Conservation (phyloP, 495 filamentous ascomycete genomes). For the Penicillium canescens region DNA sequence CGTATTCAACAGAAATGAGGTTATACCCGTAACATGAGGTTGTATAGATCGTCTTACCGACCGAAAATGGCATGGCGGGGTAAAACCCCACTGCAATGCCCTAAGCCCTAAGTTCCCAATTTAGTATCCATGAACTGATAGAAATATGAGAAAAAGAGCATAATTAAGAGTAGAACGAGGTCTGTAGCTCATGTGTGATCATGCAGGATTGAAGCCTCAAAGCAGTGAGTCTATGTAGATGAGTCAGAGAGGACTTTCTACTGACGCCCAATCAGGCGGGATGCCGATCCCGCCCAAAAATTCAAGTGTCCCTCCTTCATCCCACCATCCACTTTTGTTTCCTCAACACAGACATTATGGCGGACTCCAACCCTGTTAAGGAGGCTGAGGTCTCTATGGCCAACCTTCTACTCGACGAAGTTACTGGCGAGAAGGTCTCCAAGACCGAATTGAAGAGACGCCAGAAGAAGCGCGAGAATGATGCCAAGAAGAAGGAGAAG, state of each 20-base stretch:
- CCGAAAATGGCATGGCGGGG: constrained; percentile 22
- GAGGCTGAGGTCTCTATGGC: constrained; percentile 65
- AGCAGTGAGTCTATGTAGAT: not conserved
- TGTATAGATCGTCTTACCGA: not conserved
- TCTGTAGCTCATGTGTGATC: too few relatives aligned
- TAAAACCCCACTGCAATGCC: constrained; percentile 37
- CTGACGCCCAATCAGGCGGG: constrained; percentile 31
- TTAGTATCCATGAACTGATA: not conserved
- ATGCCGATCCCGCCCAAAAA: constrained; percentile 41
- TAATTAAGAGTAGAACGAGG: not conserved
- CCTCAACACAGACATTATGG: constrained; percentile 34
- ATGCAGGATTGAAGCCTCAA: too few relatives aligned
- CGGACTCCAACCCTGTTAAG: constrained; percentile 46
- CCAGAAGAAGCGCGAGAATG: constrained; percentile 84
- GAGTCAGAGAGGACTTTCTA: constrained; percentile 2
- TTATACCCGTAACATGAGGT: not conserved
- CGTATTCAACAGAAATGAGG: not conserved
- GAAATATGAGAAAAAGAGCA: not conserved
- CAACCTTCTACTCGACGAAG: constrained; percentile 80
- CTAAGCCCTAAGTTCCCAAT: constrained; percentile 43
- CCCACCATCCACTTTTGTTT: constrained; percentile 27
- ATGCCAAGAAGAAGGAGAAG: constrained; percentile 85
- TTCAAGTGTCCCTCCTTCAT: constrained; percentile 30
- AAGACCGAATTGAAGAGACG: constrained; percentile 95
- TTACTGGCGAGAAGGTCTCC: constrained; percentile 80